Base-by-base conservation (phyloP, 2,329 filamentous ascomycete species). In the Fusarium illudens region DNA sequence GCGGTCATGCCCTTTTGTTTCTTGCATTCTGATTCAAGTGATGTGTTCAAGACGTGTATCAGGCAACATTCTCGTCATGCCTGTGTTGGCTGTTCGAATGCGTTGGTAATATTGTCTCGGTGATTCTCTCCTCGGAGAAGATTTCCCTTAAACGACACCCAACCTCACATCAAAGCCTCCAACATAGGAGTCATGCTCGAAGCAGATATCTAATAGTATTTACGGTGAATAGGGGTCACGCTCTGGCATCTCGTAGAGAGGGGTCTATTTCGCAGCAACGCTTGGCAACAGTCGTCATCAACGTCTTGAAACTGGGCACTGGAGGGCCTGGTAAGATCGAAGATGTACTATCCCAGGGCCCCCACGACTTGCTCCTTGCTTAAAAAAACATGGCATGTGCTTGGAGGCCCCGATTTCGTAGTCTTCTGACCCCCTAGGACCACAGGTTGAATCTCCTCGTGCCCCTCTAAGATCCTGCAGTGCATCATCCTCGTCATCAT, bases 1-100 rank as follows among this genome's bases (percentile, higher is more conserved):
- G 49, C 54, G 30, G 37, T 32, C 29, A 64, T 60, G 54, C 27
- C 55, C 52, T 62, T 36, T 37, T 52, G 33, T 50, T 39, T 52
- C 39, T 48, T 52, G 12, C 29, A 58, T 39, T 68, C 62, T 51
- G 15, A 17, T 46, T 51, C 46, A 17, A 29, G 15, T 29, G 8
- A 7, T 27, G 25, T 17, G 15, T 46, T 3, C 17, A 17, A 3
- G 15, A 1, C 22, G 8, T 46, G 2, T 46, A 3, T 8, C 25
- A 0, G 1, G 6, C 4, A 6, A 1, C 22, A 12, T 27, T 44
- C n/a, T 6, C 10, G 11, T 1, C 9, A n/a, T 42, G 7, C 2
- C 3, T 13, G 3, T 6, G 20, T 27, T 17, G 17, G 22, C 17
- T 27, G 15, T 46, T 29, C 22, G 10, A 9, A 27, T 17, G 15